Evolutionary conservation across 306 rosid species (phyloP), one percentile per base, ranked within the genome.

Genomic region (cucumber (Cucumis sativus)): DNA sequence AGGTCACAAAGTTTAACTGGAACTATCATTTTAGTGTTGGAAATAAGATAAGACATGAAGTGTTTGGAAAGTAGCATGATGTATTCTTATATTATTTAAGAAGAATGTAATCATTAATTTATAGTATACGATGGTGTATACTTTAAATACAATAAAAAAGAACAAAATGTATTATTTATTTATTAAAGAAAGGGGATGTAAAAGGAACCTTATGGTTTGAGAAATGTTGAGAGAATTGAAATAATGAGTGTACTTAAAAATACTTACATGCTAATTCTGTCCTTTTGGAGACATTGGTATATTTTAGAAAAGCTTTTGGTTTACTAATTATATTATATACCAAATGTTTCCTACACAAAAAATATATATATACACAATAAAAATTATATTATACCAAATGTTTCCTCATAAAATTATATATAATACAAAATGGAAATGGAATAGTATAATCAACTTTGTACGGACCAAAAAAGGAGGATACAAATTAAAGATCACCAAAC

Each of bases 371-470:
- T 23, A 28, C 1, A 28, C 30, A 28, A 28, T 28, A 33, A 33
- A 33, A 79, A 73, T 39, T 75, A 63, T 52, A 55, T 57, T 57
- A 21, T 57, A 57, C 30, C 12, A 57, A 57, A n/a, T 52, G 56
- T 7, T 41, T 41, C 47, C 11, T 41, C 47, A 41, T 6, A 7
- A 41, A 7, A 41, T 28, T 28, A 28, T 28, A 28, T 6, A 41
- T 0, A 41, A 41, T 41, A 41, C 9, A 7, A n/a, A 20, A 59
- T 63, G 69, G 69, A 30, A 64, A 64, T 67, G 77, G 65, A 76
- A 70, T 70, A 25, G 76, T 59, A 66, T 76, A 66, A 67, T 75
- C 62, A 47, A 43, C 77, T 57, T 66, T 76, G 63, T 25, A 58
- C 64, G 64, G 70, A 58, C 72, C 52, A n/a, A 54, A 30, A 75